Conservation (phyloP, 2,329 filamentous ascomycete species). For the Penicillium sp. region DNA sequence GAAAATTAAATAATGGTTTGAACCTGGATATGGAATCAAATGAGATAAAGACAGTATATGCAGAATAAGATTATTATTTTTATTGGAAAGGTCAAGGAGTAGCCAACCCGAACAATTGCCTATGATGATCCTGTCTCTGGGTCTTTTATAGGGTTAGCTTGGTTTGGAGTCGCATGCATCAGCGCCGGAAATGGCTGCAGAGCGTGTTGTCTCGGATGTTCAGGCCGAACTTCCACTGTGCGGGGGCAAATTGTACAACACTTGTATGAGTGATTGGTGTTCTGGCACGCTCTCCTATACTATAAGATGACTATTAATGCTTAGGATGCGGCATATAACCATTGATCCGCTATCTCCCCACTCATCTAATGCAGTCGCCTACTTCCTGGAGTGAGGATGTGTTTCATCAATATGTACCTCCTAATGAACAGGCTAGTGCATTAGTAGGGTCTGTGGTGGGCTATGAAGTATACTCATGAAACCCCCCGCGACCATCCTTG, state of each 20-base stretch:
- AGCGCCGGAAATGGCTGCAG: conserved; percentile 7
- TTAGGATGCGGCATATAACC: neutral
- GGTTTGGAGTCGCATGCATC: neutral
- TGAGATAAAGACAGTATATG: neutral
- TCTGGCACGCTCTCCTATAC: neutral
- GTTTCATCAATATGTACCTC: neutral
- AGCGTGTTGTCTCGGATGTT: conserved; percentile 5
- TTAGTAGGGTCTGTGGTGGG: neutral
- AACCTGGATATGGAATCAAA: neutral
- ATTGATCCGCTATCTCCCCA: neutral
- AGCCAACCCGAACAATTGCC: neutral
- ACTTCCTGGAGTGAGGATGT: neutral
- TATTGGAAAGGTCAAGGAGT: neutral
- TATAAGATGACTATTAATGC: neutral
- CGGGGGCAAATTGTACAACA: neutral
- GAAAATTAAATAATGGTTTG: neutral
- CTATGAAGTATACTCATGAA: neutral
- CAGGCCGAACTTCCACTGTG: conserved; percentile 10
- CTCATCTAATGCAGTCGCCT: neutral
- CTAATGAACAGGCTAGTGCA: neutral
- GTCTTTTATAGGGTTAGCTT: neutral
- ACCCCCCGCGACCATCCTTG: neutral
- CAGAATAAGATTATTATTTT: neutral
- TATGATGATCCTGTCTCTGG: neutral
- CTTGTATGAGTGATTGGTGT: neutral